These are phyloP conservation scores for Colletotrichum sp. DNA, from an alignment of 2,329 filamentous ascomycete genomes.

Conservation along the genomic window DNA sequence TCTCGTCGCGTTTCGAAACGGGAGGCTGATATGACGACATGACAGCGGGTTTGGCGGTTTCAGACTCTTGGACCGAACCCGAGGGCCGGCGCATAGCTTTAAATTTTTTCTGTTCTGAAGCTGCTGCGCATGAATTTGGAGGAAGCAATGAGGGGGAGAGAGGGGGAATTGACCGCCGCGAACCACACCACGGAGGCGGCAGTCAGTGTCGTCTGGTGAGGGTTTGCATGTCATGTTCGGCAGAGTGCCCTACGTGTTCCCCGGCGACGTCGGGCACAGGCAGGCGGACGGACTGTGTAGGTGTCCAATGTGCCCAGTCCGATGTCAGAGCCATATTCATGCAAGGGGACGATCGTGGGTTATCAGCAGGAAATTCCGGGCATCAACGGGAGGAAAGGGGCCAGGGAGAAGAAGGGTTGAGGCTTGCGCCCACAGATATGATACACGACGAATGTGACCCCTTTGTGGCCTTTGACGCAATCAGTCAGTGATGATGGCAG, in stretches of 20 bases:
- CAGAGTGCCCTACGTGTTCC: background rate
- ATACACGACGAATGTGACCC: background rate
- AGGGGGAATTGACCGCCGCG: background rate
- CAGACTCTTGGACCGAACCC: background rate
- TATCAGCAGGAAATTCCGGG: background rate
- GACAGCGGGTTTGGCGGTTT: background rate
- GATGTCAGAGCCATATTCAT: slow-evolving; percentile 12
- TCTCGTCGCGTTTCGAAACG: slow-evolving; percentile 10
- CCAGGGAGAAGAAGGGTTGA: background rate
- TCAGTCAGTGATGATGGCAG: background rate
- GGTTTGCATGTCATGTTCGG: slow-evolving; percentile 1
- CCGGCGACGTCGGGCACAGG: background rate
- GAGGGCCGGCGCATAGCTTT: background rate
- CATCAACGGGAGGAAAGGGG: background rate
- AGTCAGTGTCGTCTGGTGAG: background rate
- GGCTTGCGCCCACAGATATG: background rate
- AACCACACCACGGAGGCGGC: background rate
- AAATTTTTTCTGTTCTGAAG: background rate
- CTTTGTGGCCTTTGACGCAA: background rate
- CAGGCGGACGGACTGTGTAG: background rate
- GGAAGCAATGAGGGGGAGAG: background rate
- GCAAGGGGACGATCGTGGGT: slow-evolving; percentile 12
- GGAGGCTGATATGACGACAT: slow-evolving; percentile 2
- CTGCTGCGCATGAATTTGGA: background rate
- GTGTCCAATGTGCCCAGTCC: background rate